Conservation (phyloP, 345 rosid genomes). For the Heritiera fomes region DNA sequence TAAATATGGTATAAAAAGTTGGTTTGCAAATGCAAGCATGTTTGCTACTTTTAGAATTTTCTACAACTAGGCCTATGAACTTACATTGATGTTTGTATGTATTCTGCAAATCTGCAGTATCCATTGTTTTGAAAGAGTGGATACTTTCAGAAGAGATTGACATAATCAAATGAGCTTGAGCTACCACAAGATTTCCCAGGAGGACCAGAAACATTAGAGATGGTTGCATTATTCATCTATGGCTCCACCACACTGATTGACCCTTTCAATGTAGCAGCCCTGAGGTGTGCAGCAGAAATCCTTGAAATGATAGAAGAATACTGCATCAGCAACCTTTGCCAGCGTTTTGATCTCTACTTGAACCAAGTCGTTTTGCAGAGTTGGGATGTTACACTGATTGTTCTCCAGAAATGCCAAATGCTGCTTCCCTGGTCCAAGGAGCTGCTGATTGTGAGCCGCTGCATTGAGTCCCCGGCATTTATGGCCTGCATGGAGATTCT, state of each 20-base stretch:
- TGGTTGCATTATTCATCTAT: slow-evolving; percentile 60
- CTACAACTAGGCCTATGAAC: neutral
- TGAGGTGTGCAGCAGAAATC: slow-evolving; percentile 70
- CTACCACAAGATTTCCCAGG: slow-evolving; percentile 69
- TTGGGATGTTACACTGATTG: slow-evolving; percentile 73
- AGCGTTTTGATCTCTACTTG: slow-evolving; percentile 66
- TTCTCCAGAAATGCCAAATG: slow-evolving; percentile 59
- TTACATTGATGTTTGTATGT: slow-evolving; percentile 1
- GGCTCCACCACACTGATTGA: slow-evolving; percentile 64
- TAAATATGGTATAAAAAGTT: too few relatives aligned
- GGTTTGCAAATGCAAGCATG: neutral
- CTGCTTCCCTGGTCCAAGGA: slow-evolving; percentile 61
- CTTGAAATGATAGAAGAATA: slow-evolving; percentile 72
- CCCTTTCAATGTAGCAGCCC: slow-evolving; percentile 68
- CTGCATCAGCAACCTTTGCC: slow-evolving; percentile 63
- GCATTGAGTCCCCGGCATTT: slow-evolving; percentile 81
- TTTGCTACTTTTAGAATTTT: neutral
- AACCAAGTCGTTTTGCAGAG: slow-evolving; percentile 80
- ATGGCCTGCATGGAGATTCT: slow-evolving; percentile 93
- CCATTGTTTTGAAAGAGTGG: slow-evolving; percentile 65
- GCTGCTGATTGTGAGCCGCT: slow-evolving; percentile 68
- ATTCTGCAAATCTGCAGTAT: slow-evolving; percentile 37
- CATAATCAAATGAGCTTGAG: slow-evolving; percentile 46
- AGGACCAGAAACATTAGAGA: slow-evolving; percentile 74
- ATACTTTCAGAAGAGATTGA: slow-evolving; percentile 57